Conservation (phyloP, 106 monocot genomes). For the Apostasia shenzhenica region DNA sequence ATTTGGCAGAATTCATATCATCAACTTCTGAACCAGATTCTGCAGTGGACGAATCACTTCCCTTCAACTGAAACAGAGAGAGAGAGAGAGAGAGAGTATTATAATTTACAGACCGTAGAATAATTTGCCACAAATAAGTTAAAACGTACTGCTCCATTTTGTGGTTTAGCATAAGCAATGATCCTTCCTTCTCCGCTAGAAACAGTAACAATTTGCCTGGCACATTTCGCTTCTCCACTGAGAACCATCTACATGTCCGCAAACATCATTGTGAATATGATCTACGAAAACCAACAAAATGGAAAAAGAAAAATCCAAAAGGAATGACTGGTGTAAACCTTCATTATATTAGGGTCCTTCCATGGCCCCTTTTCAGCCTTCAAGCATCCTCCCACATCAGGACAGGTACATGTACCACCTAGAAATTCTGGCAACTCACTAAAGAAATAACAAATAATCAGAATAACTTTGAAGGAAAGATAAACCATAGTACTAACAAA, state of each 20-base stretch:
- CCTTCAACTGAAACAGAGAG: conserved; percentile 22
- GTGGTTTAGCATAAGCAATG: conserved; percentile 60
- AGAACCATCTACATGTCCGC: conserved; percentile 40
- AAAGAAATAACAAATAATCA: neutral
- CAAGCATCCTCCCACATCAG: conserved; percentile 47
- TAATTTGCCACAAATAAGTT: neutral
- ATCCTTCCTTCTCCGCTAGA: conserved; percentile 50
- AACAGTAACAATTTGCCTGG: conserved; percentile 51
- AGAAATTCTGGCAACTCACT: conserved; percentile 82
- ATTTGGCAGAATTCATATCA: conserved; percentile 28
- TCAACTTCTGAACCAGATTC: conserved; percentile 61
- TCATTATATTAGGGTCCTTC: conserved; percentile 56
- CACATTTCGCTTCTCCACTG: conserved; percentile 49
- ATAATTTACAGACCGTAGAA: neutral
- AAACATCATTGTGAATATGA: neutral
- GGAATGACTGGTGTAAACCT: conserved; percentile 14
- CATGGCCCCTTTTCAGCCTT: conserved; percentile 62
- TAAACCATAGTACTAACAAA: neutral
- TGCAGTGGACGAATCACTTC: conserved; percentile 36
- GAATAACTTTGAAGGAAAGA: neutral
- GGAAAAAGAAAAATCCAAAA: conserved; percentile 12
- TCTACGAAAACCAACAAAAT: conserved; percentile 4
- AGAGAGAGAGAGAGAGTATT: neutral
- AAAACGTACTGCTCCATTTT: conserved; percentile 19
- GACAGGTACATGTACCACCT: conserved; percentile 54